Conservation (phyloP, 192 early-diverging fungal genomes). For the Linnemannia schmuckeri region DNA sequence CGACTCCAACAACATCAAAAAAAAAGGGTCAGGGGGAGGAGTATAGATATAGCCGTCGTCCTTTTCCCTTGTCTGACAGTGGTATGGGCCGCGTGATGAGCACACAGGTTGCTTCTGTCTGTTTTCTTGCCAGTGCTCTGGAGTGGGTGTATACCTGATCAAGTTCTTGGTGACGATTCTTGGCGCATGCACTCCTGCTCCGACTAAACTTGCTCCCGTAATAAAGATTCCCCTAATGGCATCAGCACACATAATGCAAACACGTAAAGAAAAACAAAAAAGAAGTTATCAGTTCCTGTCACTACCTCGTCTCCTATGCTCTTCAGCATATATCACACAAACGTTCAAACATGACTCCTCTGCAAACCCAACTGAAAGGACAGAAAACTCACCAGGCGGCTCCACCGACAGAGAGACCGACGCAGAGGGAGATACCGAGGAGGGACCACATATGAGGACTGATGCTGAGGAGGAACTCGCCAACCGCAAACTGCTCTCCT, state of each 20-base stretch:
- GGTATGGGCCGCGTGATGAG: not conserved
- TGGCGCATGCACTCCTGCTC: slow-evolving; percentile 90
- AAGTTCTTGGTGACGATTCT: slow-evolving; percentile 97
- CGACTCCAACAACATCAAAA: not conserved
- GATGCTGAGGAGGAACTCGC: slow-evolving; percentile 78
- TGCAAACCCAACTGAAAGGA: not conserved
- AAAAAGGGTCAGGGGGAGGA: slow-evolving; percentile 8
- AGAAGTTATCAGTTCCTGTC: not conserved
- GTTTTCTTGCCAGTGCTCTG: not conserved
- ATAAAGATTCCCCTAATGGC: slow-evolving; percentile 93
- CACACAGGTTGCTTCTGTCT: not conserved
- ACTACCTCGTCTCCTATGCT: not conserved
- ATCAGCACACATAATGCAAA: not conserved
- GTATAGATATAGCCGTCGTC: not conserved
- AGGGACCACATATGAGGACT: slow-evolving; percentile 93
- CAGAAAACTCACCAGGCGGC: slow-evolving; percentile 83
- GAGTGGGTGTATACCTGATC: slow-evolving; percentile 71
- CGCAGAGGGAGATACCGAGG: slow-evolving; percentile 86
- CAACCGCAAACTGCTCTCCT: slow-evolving; percentile 91
- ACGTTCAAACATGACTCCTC: not conserved
- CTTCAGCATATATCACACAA: not conserved
- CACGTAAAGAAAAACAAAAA: not conserved
- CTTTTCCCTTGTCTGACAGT: not conserved
- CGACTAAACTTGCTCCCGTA: slow-evolving; percentile 90
- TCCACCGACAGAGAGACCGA: slow-evolving; percentile 91